These are phyloP conservation scores for Heterobasidion irregulare DNA, from an alignment of 1,284 basidiomycete species.

Conservation along the genomic window DNA sequence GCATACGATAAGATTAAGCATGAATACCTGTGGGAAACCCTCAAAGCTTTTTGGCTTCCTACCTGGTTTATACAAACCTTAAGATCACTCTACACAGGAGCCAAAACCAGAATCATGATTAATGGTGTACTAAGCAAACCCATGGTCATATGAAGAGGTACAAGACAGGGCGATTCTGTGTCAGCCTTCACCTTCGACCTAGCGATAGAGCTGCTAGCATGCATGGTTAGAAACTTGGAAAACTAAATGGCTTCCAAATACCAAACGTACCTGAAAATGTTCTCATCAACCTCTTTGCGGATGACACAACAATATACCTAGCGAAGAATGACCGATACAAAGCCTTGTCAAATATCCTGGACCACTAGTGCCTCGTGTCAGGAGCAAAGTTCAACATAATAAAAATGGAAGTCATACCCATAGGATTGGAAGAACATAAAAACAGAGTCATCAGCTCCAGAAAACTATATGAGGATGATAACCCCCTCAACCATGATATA, in stretches of 20 bases:
- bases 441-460: no score
- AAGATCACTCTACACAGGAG: constrained; percentile 15
- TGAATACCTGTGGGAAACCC: no score
- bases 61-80: constrained; percentile 12
- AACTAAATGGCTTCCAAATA: constrained; percentile 12
- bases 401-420: no score
- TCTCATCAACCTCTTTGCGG: constrained; percentile 21
- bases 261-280: constrained; percentile 8
- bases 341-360: no score
- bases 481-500: no score
- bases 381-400: no score
- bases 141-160: constrained; percentile 11
- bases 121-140: constrained; percentile 18
- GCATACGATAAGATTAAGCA: no score
- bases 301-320: constrained; percentile 21
- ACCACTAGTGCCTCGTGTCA: no score
- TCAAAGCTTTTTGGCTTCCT: no score
- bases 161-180: constrained; percentile 23
- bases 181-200: constrained; percentile 22
- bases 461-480: no score
- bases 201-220: constrained; percentile 18
- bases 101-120: constrained; percentile 16
- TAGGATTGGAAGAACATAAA: no score
- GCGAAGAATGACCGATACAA: background rate
- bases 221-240: constrained; percentile 10